These are phyloP conservation scores for Solanum tarapatanum DNA, from an alignment of 257 asterid species.

Conservation along the genomic window DNA sequence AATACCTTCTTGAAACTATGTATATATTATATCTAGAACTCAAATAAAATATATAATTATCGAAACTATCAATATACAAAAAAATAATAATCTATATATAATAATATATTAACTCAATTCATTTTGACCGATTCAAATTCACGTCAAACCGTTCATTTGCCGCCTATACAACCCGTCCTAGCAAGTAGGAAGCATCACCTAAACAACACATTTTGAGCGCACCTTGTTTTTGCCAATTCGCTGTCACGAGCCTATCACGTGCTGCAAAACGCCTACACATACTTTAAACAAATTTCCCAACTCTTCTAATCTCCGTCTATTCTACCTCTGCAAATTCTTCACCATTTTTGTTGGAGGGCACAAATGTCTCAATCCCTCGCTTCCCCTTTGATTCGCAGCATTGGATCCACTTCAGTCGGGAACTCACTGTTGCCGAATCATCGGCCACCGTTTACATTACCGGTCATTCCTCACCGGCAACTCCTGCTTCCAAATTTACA, in stretches of 20 bases:
- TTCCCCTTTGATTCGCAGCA: conserved; percentile 9
- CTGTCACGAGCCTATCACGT: neutral
- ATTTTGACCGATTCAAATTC: too few relatives aligned
- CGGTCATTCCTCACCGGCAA: conserved; percentile 16
- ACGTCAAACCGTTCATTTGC: neutral
- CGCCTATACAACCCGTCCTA: neutral
- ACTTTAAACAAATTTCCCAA: neutral
- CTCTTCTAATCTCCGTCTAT: neutral
- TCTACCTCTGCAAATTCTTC: neutral
- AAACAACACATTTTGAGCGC: neutral
- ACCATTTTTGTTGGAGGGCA: neutral
- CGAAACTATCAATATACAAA: too few relatives aligned
- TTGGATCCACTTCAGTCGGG: conserved; percentile 12
- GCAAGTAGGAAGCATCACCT: neutral
- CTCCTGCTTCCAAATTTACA: conserved; percentile 8
- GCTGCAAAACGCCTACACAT: neutral
- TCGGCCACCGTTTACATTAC: conserved; percentile 13
- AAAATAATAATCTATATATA: too few relatives aligned
- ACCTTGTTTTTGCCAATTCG: neutral
- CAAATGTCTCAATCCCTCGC: conserved; percentile 19
- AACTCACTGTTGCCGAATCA: neutral
- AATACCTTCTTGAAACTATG: too few relatives aligned
- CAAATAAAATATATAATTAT: too few relatives aligned
- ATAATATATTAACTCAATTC: too few relatives aligned
- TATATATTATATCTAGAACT: too few relatives aligned